These are phyloP conservation scores for Rhodamnia rubescens DNA, from an alignment of 345 rosid genomes.

Conservation along the genomic window DNA sequence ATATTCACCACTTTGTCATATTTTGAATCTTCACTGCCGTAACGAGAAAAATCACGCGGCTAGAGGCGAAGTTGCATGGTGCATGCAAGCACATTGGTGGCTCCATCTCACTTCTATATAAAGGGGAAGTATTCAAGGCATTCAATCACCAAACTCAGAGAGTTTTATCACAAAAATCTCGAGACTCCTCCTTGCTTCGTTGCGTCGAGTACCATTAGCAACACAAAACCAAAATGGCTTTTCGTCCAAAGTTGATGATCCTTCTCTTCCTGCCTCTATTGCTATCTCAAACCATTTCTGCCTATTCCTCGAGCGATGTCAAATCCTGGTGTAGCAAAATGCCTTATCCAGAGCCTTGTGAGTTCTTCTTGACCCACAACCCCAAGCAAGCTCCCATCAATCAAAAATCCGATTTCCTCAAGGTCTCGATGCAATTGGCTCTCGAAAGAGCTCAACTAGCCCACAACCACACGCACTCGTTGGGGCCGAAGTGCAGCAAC, in stretches of 20 bases:
- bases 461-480: slow-evolving; percentile 25
- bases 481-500: slow-evolving; percentile 49
- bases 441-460: slow-evolving; percentile 44
- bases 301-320: slow-evolving; percentile 18
- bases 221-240: slow-evolving; percentile 19
- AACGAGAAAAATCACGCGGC: background rate
- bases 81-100: background rate
- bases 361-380: slow-evolving; percentile 13
- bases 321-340: slow-evolving; percentile 21
- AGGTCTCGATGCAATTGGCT: slow-evolving; percentile 13
- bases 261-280: slow-evolving; percentile 16
- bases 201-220: background rate
- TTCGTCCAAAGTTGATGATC: slow-evolving; percentile 6
- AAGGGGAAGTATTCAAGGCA: background rate
- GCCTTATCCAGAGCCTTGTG: slow-evolving; percentile 25
- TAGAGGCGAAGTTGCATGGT: background rate
- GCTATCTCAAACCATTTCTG: slow-evolving; percentile 14
- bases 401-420: slow-evolving; percentile 18
- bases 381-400: slow-evolving; percentile 4
- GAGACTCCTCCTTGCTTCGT: background rate
- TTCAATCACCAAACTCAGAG: background rate
- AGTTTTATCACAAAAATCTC: background rate
- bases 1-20: background rate
- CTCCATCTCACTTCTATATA: slow-evolving; percentile 5
- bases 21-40: background rate